phyloP scores from a whole-genome alignment of 306 rosid genomes.

The Acacia melanoxylon region DNA sequence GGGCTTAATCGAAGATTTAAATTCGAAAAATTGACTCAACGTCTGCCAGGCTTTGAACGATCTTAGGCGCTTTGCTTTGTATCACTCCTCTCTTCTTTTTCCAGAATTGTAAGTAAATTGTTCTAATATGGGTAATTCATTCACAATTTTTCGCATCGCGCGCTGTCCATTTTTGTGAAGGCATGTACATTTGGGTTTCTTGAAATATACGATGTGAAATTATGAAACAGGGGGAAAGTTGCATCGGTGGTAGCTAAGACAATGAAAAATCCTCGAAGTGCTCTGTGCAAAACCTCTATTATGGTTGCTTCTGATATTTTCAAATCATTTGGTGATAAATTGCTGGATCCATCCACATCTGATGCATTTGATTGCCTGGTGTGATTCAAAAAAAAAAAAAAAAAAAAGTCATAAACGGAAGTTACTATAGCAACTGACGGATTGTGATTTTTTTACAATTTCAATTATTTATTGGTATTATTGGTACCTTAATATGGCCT shows the following conservation, averaged over 20 bases:
- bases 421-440: no score
- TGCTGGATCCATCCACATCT: no score
- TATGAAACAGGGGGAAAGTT: constrained; percentile 57
- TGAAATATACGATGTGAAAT: constrained; percentile 9
- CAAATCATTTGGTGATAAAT: no score
- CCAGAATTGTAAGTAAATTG: constrained; percentile 52
- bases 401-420: no score
- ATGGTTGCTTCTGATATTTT: no score
- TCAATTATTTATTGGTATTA: no score
- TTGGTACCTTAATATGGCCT: no score
- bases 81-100: constrained; percentile 56
- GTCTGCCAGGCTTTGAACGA: constrained; percentile 77
- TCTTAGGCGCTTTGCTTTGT: constrained; percentile 68
- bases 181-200: not conserved
- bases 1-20: constrained; percentile 64
- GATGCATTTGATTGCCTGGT: no score
- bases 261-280: no score
- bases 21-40: constrained; percentile 75
- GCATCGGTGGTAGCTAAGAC: constrained; percentile 63
- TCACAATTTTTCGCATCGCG: not conserved
- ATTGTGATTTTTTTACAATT: no score
- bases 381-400: no score
- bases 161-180: not conserved
- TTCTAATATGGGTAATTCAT: not conserved
- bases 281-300: no score